Evolutionary conservation across 768 basidiomycete species (phyloP).

Genomic region (Saitozyma sp.): DNA sequence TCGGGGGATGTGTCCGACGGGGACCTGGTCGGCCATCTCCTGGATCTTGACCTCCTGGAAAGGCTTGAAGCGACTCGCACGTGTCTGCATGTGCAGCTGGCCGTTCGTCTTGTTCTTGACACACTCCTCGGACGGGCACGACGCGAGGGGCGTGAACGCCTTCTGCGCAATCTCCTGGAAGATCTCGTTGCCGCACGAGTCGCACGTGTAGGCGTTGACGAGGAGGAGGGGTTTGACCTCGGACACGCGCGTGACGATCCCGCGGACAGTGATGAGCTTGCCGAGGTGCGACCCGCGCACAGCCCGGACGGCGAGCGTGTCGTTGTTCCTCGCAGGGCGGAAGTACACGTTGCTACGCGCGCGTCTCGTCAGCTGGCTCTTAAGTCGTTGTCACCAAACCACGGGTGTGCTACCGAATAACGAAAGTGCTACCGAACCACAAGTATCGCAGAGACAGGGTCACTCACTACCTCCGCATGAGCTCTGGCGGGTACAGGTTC

Average conservation of each 20-base stretch:
- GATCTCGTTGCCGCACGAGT: conserved; percentile 95
- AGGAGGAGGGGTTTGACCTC: conserved; percentile 97
- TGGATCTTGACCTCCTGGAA: conserved; percentile 99
- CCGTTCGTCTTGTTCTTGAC: conserved; percentile 82
- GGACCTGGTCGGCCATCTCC: conserved; percentile 99
- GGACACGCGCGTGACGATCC: conserved; percentile 96
- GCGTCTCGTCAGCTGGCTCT: background rate
- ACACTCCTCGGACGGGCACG: conserved; percentile 86
- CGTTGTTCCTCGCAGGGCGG: conserved; percentile 62
- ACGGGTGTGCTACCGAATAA: no score
- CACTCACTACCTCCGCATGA: conserved; percentile 91
- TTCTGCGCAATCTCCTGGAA: conserved; percentile 96
- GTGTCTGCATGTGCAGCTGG: conserved; percentile 94
- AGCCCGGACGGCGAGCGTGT: conserved; percentile 78
- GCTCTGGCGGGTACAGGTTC: conserved; percentile 77
- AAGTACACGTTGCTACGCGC: conserved; percentile 84
- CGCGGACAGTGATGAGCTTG: conserved; percentile 89
- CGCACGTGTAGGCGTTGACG: conserved; percentile 97
- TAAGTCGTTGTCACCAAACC: background rate
- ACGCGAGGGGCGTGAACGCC: conserved; percentile 81
- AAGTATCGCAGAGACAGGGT: background rate
- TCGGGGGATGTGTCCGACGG: conserved; percentile 96
- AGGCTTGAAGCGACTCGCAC: conserved; percentile 92
- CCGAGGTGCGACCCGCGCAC: conserved; percentile 86
- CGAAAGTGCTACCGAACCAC: no score